Conservation (phyloP, 176 grass and related monocot genomes). For the Lolium perenne region DNA sequence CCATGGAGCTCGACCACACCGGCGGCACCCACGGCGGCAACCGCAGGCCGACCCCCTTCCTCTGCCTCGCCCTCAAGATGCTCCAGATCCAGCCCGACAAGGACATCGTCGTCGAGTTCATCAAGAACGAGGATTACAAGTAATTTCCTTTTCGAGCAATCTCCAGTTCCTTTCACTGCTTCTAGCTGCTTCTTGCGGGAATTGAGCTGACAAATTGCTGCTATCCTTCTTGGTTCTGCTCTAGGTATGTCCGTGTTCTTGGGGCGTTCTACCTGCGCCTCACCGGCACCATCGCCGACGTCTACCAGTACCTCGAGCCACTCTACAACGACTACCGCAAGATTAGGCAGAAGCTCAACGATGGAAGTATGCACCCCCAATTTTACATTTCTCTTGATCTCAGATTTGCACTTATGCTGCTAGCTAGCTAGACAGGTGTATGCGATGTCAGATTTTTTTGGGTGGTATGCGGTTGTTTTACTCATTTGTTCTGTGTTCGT, state of each 20-base stretch:
- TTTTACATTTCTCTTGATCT: not conserved
- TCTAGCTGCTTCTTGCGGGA: not conserved
- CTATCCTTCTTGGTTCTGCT: not conserved
- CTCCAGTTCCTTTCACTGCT: not conserved
- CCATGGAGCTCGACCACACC: conserved; percentile 95
- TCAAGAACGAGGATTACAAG: conserved; percentile 99
- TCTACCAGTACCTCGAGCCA: conserved; percentile 94
- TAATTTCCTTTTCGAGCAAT: not conserved
- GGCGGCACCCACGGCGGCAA: conserved; percentile 83
- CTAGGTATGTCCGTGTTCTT: conserved; percentile 83
- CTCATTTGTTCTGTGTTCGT: conserved; percentile 17
- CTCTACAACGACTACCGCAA: conserved; percentile 97
- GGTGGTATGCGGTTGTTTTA: not conserved
- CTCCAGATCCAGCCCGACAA: conserved; percentile 99
- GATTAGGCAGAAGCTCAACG: conserved; percentile 70
- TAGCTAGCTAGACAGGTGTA: not conserved
- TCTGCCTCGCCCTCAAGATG: conserved; percentile 98
- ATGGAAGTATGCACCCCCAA: conserved; percentile 63
- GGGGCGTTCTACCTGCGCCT: conserved; percentile 87
- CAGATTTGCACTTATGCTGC: not conserved
- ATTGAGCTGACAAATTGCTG: not conserved
- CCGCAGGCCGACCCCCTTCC: conserved; percentile 79
- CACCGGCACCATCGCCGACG: conserved; percentile 75
- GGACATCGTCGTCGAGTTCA: conserved; percentile 98
- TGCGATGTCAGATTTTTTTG: not conserved